Percentiles rank a stretch among this genome's conserved stretches.
Evolutionary conservation across 2,329 filamentous ascomycete species (phyloP).

Genomic region (Clonostachys byssicola): DNA sequence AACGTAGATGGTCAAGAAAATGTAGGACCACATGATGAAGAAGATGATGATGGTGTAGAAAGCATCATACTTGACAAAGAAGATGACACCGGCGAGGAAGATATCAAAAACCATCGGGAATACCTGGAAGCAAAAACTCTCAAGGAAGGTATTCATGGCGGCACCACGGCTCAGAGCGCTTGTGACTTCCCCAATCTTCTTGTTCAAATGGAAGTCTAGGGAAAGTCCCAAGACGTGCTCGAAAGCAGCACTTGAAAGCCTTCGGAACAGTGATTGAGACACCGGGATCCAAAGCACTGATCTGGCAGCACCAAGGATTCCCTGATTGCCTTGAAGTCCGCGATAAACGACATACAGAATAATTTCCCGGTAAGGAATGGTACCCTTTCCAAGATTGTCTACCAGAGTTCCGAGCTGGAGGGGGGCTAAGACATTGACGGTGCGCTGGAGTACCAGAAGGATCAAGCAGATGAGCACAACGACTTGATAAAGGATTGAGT

Average conservation of each 20-base stretch:
- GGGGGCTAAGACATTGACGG: slow-evolving; percentile 37
- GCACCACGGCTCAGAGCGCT: slow-evolving; percentile 42
- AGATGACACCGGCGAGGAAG: slow-evolving; percentile 39
- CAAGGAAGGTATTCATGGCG: slow-evolving; percentile 43
- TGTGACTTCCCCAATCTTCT: slow-evolving; percentile 45
- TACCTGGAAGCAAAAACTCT: slow-evolving; percentile 41
- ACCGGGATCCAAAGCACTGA: slow-evolving; percentile 43
- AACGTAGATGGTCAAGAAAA: slow-evolving; percentile 46
- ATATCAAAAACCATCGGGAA: slow-evolving; percentile 47
- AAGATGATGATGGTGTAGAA: slow-evolving; percentile 44
- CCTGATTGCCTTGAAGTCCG: slow-evolving; percentile 39
- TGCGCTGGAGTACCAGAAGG: slow-evolving; percentile 33
- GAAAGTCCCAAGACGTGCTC: slow-evolving; percentile 41
- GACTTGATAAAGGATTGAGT: slow-evolving; percentile 31
- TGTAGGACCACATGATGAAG: slow-evolving; percentile 42
- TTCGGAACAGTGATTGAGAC: slow-evolving; percentile 34
- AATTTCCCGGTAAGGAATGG: slow-evolving; percentile 34
- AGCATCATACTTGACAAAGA: slow-evolving; percentile 38
- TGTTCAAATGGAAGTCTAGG: slow-evolving; percentile 45
- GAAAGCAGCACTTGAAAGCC: slow-evolving; percentile 38
- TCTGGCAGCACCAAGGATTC: slow-evolving; percentile 32
- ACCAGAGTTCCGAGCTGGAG: slow-evolving; percentile 34
- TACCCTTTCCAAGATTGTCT: slow-evolving; percentile 30
- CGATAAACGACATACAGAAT: slow-evolving; percentile 37
- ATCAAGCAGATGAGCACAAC: slow-evolving; percentile 33